These are phyloP conservation scores for Neofusicoccum umdonicola DNA, from an alignment of 2,329 filamentous ascomycete species.

Conservation along the genomic window DNA sequence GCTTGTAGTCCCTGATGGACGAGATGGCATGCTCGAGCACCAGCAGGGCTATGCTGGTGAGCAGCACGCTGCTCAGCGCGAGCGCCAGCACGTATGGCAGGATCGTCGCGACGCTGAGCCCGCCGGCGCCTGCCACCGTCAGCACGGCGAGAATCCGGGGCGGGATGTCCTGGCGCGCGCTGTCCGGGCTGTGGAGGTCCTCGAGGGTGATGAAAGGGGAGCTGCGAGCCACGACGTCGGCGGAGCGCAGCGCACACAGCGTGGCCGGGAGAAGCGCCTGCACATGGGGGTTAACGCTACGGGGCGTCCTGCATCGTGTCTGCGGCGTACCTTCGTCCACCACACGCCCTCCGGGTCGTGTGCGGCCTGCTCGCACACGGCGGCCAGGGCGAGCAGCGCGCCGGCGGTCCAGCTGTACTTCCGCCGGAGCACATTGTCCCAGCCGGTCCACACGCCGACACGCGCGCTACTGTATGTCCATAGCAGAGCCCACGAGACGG, in stretches of 20 bases:
- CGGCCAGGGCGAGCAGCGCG: slow-evolving; percentile 40
- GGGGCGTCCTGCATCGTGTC: neutral
- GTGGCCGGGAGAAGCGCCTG: slow-evolving; percentile 37
- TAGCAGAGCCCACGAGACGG: slow-evolving; percentile 42
- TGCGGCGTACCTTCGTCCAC: slow-evolving; percentile 42
- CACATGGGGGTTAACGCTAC: slow-evolving; percentile 4
- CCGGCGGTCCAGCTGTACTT: slow-evolving; percentile 41
- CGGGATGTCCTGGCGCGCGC: neutral
- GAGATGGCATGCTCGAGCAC: slow-evolving; percentile 39
- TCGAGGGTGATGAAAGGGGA: slow-evolving; percentile 25
- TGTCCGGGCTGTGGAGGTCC: slow-evolving; percentile 22
- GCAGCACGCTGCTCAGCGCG: slow-evolving; percentile 42
- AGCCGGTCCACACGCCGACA: slow-evolving; percentile 31
- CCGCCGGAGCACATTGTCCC: slow-evolving; percentile 26
- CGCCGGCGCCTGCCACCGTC: slow-evolving; percentile 13
- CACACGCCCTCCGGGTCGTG: slow-evolving; percentile 44
- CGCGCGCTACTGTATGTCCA: slow-evolving; percentile 35
- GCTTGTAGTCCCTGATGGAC: slow-evolving; percentile 22
- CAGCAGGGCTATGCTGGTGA: slow-evolving; percentile 40
- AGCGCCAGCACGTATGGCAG: slow-evolving; percentile 27
- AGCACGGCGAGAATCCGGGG: neutral
- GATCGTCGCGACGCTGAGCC: slow-evolving; percentile 4
- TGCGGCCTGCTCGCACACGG: slow-evolving; percentile 45
- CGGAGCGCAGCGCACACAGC: slow-evolving; percentile 30
- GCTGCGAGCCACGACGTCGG: slow-evolving; percentile 21